These are phyloP conservation scores for Kingdonia uniflora DNA, from an alignment of 164 flowering plant species.

Conservation along the genomic window DNA sequence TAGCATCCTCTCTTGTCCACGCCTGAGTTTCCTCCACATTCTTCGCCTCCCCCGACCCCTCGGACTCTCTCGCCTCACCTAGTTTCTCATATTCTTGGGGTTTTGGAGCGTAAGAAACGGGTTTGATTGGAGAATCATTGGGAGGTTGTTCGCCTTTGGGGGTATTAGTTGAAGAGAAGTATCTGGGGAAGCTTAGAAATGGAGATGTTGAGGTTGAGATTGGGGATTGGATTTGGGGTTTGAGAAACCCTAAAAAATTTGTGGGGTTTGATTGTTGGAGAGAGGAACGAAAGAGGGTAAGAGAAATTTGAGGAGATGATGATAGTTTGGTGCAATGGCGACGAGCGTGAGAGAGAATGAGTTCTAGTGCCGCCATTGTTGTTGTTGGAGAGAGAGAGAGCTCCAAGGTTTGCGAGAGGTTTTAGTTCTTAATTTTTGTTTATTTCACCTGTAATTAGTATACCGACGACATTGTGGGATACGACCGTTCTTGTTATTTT, in stretches of 20 bases:
- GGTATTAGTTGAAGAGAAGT: conserved; percentile 40
- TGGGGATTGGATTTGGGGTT: conserved; percentile 3
- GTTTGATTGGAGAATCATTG: conserved; percentile 1
- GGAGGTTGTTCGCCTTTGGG: conserved; percentile 12
- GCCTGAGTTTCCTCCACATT: not conserved
- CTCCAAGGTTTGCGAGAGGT: too few species aligned
- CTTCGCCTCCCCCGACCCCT: conserved; percentile 3
- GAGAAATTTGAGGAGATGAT: conserved; percentile 10
- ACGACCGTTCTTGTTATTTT: too few species aligned
- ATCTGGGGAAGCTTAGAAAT: conserved; percentile 8
- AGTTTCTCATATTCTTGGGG: not conserved
- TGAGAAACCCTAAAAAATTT: too few species aligned
- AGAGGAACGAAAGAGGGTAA: too few species aligned
- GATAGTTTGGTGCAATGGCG: conserved; percentile 20
- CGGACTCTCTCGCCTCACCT: not conserved
- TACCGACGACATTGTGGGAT: too few species aligned
- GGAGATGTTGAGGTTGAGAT: conserved; percentile 7
- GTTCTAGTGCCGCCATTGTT: conserved; percentile 32
- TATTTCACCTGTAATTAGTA: too few species aligned
- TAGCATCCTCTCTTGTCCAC: conserved; percentile 62
- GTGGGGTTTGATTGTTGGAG: too few species aligned
- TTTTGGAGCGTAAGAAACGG: not conserved
- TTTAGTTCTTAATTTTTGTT: too few species aligned
- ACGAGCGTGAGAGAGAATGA: conserved; percentile 33
- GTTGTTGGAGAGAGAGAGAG: not conserved